These are phyloP conservation scores for Didymella lethalis DNA, from an alignment of 2,329 filamentous ascomycete genomes.

Conservation along the genomic window DNA sequence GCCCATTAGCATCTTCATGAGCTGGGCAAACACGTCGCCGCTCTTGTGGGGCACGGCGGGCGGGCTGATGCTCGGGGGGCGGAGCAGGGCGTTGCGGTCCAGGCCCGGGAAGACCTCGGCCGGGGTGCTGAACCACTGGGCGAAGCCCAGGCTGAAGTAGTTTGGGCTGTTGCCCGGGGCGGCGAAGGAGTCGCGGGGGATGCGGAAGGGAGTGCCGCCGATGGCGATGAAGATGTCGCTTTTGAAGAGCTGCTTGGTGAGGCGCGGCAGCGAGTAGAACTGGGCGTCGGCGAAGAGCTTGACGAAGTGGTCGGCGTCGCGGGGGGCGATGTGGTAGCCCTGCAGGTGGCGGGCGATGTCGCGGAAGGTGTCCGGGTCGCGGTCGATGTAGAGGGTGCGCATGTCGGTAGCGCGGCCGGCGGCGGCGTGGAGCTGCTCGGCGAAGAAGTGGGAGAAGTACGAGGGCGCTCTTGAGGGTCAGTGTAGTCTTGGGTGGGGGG, in stretches of 20 bases:
- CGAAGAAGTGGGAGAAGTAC: conserved; percentile 95
- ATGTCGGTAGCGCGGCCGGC: conserved; percentile 67
- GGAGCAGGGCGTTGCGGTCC: conserved; percentile 77
- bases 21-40: conserved; percentile 82
- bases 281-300: conserved; percentile 93
- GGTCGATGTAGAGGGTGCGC: conserved; percentile 91
- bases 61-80: conserved; percentile 85
- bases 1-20: conserved; percentile 81
- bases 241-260: conserved; percentile 90
- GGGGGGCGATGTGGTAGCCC: conserved; percentile 84
- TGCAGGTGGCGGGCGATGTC: conserved; percentile 92
- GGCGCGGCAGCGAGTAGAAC: conserved; percentile 87
- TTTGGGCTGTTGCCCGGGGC: conserved; percentile 91
- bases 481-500: conserved; percentile 18
- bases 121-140: conserved; percentile 82
- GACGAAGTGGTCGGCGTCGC: conserved; percentile 86
- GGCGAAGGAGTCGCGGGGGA: conserved; percentile 86
- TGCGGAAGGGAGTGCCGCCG: conserved; percentile 85
- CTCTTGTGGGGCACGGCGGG: conserved; percentile 81
- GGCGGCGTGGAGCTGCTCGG: conserved; percentile 75
- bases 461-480: conserved; percentile 79
- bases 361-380: conserved; percentile 85
- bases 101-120: conserved; percentile 86
- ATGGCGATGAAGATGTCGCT: conserved; percentile 93
- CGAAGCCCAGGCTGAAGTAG: conserved; percentile 92